A percentile compares a stretch with the other conserved stretches of the same genome.
Conservation (phyloP, 768 basidiomycete species). For the Boletus rufocinnamomeus region DNA sequence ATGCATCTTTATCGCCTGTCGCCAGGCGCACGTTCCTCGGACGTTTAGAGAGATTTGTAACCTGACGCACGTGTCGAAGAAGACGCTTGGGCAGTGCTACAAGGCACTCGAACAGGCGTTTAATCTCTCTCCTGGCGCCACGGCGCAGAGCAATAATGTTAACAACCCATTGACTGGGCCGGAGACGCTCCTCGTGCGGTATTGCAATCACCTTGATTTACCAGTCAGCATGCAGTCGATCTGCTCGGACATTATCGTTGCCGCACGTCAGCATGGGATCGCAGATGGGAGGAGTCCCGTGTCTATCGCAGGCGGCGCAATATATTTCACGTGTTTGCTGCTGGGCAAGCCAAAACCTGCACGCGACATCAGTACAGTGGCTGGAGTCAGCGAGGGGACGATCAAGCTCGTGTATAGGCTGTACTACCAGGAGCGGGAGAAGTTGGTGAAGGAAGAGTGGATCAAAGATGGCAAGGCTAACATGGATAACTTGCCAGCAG, state of each 20-base stretch:
- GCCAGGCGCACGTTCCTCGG: slow-evolving; percentile 92
- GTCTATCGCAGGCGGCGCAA: slow-evolving; percentile 97
- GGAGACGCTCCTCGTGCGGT: slow-evolving; percentile 87
- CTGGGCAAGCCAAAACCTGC: slow-evolving; percentile 74
- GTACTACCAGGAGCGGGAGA: slow-evolving; percentile 72
- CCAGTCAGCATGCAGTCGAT: slow-evolving; percentile 81
- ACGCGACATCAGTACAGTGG: slow-evolving; percentile 86
- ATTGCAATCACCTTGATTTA: slow-evolving; percentile 90
- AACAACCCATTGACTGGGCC: slow-evolving; percentile 62
- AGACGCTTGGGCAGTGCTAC: slow-evolving; percentile 91
- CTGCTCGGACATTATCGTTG: slow-evolving; percentile 78
- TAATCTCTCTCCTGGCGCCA: slow-evolving; percentile 81
- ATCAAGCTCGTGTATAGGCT: slow-evolving; percentile 87
- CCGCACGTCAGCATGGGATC: slow-evolving; percentile 79
- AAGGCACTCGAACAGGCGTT: slow-evolving; percentile 87
- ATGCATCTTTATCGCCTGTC: slow-evolving; percentile 96
- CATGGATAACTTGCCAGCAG: slow-evolving; percentile 30
- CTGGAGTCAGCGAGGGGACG: slow-evolving; percentile 94
- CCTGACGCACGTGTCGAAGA: slow-evolving; percentile 92
- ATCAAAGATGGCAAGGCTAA: slow-evolving; percentile 76
- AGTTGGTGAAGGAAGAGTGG: slow-evolving; percentile 85
- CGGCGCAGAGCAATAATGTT: slow-evolving; percentile 46
- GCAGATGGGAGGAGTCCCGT: slow-evolving; percentile 94
- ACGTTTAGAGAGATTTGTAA: slow-evolving; percentile 97
- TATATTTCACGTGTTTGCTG: slow-evolving; percentile 88